Evolutionary conservation across 805 yeast species (phyloP).

Genomic region (Nakazawaea pomicola): DNA sequence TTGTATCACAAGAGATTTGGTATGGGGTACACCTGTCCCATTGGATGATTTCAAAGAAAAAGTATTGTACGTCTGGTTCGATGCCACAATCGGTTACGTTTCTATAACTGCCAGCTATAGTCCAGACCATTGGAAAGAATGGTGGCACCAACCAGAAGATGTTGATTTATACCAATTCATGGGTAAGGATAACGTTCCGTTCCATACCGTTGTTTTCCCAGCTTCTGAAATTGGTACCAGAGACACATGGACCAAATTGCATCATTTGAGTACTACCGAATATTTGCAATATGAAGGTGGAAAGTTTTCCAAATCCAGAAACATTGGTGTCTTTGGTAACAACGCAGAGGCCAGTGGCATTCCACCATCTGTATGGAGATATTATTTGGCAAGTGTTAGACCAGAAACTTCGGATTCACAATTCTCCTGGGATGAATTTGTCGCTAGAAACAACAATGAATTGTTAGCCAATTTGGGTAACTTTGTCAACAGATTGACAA

Average conservation of each 20-base stretch:
- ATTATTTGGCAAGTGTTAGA: slow-evolving; percentile 84
- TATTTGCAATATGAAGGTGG: slow-evolving; percentile 97
- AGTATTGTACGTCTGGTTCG: slow-evolving; percentile 98
- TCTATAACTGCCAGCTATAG: slow-evolving; percentile 95
- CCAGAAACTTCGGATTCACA: slow-evolving; percentile 97
- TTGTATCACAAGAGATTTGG: slow-evolving; percentile 94
- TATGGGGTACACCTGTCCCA: slow-evolving; percentile 99
- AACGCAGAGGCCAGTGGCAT: slow-evolving; percentile 92
- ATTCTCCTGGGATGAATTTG: slow-evolving; percentile 96
- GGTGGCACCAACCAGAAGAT: slow-evolving; percentile 95
- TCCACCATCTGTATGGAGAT: slow-evolving; percentile 95
- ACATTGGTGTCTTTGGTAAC: slow-evolving; percentile 97
- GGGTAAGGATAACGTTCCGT: slow-evolving; percentile 99
- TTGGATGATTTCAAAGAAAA: slow-evolving; percentile 78
- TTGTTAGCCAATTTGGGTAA: slow-evolving; percentile 94
- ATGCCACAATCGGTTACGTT: slow-evolving; percentile 95
- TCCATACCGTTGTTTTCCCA: slow-evolving; percentile 98
- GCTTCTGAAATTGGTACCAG: slow-evolving; percentile 84
- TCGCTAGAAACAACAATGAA: slow-evolving; percentile 88
- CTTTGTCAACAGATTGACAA: slow-evolving; percentile 89
- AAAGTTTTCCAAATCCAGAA: slow-evolving; percentile 96
- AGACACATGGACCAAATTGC: slow-evolving; percentile 85
- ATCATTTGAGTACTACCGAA: slow-evolving; percentile 91
- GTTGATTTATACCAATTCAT: slow-evolving; percentile 91
- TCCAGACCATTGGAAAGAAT: slow-evolving; percentile 64